Conservation (phyloP, 1,284 basidiomycete genomes). For the Papiliotrema terrestris region DNA sequence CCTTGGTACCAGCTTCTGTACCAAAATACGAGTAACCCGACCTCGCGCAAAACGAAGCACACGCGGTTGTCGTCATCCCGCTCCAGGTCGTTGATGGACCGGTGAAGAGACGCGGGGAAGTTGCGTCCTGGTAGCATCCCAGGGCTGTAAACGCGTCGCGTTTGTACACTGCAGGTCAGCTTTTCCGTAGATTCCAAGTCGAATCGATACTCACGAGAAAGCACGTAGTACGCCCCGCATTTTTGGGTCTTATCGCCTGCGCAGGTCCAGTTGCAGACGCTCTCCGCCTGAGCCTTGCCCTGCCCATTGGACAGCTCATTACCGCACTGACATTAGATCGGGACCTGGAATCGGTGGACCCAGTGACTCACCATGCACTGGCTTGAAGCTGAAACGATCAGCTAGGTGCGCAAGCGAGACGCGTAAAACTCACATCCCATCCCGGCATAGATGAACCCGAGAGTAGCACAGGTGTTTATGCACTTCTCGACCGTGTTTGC, state of each 20-base stretch:
- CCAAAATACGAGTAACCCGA: background rate
- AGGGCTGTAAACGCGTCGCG: background rate
- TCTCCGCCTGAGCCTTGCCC: background rate
- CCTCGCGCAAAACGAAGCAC: background rate
- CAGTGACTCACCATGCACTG: slow-evolving; percentile 9
- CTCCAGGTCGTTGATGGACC: background rate
- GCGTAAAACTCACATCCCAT: slow-evolving; percentile 10
- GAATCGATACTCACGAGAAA: slow-evolving; percentile 2
- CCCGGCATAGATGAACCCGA: slow-evolving; percentile 18
- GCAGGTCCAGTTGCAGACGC: background rate
- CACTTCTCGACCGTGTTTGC: slow-evolving; percentile 15
- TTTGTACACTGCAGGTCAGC: background rate
- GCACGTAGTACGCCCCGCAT: slow-evolving; percentile 2
- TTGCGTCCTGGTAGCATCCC: background rate
- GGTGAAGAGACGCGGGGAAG: background rate
- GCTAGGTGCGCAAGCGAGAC: background rate
- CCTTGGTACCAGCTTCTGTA: slow-evolving; percentile 9
- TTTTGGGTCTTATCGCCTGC: background rate
- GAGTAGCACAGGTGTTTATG: slow-evolving; percentile 7
- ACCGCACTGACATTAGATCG: slow-evolving; percentile 12
- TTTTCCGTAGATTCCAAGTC: background rate
- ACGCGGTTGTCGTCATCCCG: background rate
- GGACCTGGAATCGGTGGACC: too few relatives aligned
- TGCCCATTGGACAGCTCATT: slow-evolving; percentile 12
- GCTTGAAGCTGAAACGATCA: slow-evolving; percentile 8